Conservation (phyloP, 2,329 filamentous ascomycete genomes). For the Penicillium sp. region DNA sequence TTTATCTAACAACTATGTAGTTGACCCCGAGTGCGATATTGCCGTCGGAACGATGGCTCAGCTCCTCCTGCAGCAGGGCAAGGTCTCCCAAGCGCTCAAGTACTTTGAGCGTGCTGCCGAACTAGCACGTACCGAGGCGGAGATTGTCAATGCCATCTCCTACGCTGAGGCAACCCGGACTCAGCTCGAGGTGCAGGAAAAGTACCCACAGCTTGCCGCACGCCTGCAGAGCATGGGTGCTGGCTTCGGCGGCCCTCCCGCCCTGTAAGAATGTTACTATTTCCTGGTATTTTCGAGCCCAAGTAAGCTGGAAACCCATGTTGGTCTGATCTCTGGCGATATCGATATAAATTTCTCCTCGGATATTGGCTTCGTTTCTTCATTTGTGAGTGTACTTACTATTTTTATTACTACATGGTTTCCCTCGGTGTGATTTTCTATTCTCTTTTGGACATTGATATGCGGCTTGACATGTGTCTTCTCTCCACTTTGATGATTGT, state of each 20-base stretch:
- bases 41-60: constrained; percentile 99
- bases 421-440: constrained; percentile 20
- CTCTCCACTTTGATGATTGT: constrained; percentile 22
- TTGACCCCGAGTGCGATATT: constrained; percentile 98
- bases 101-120: constrained; percentile 98
- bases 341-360: neutral
- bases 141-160: constrained; percentile 94
- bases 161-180: constrained; percentile 97
- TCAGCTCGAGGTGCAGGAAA: constrained; percentile 88
- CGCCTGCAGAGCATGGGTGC: constrained; percentile 68
- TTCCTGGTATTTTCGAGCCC: constrained; percentile 1
- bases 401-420: constrained; percentile 25
- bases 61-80: constrained; percentile 94
- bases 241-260: constrained; percentile 41
- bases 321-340: neutral
- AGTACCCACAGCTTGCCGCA: constrained; percentile 78
- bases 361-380: constrained; percentile 4
- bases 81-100: constrained; percentile 90
- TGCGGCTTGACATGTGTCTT: constrained; percentile 19
- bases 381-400: constrained; percentile 21
- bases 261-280: constrained; percentile 34
- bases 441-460: constrained; percentile 19
- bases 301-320: neutral
- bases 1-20: constrained; percentile 53
- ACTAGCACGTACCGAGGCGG: constrained; percentile 89